Conservation (phyloP, 495 filamentous ascomycete species). For the Umbilicaria muhlenbergii region DNA sequence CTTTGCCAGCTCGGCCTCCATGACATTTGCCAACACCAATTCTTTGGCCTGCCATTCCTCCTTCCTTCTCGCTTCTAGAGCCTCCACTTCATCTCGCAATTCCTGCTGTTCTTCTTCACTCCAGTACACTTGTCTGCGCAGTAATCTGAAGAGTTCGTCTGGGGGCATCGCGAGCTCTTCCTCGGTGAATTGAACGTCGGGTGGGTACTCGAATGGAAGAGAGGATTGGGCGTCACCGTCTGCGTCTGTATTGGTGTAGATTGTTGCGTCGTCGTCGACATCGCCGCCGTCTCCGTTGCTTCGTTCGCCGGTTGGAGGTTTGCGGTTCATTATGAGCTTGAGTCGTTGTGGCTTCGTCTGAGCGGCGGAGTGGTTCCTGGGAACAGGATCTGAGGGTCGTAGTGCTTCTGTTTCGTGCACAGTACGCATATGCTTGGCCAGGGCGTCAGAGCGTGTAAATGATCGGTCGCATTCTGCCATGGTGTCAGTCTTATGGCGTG, state of each 20-base stretch:
- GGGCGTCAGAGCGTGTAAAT: conserved; percentile 90
- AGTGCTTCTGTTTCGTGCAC: conserved; percentile 94
- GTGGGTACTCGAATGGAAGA: conserved; percentile 24
- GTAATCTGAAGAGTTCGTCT: conserved; percentile 52
- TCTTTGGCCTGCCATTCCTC: conserved; percentile 82
- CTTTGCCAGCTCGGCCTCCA: conserved; percentile 38
- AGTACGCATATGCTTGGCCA: conserved; percentile 97
- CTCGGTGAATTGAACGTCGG: conserved; percentile 52
- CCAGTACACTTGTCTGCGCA: conserved; percentile 71
- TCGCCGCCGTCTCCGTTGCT: conserved; percentile 36
- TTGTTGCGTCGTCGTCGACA: conserved; percentile 30
- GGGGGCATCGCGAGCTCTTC: conserved; percentile 57
- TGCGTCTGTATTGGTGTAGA: conserved; percentile 13
- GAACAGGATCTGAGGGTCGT: conserved; percentile 72
- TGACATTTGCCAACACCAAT: conserved; percentile 39
- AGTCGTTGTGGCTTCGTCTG: conserved; percentile 40
- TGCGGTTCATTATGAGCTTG: conserved; percentile 48
- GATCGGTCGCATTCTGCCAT: conserved; percentile 86
- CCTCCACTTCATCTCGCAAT: conserved; percentile 42
- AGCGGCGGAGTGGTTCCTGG: conserved; percentile 50
- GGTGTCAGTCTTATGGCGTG: background rate
- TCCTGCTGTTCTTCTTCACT: conserved; percentile 51
- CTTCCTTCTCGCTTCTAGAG: conserved; percentile 48
- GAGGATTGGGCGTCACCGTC: conserved; percentile 1
- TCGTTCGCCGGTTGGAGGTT: conserved; percentile 33